Base-by-base conservation (phyloP, 441 rosid species). In the Adansonia madagascariensis region DNA sequence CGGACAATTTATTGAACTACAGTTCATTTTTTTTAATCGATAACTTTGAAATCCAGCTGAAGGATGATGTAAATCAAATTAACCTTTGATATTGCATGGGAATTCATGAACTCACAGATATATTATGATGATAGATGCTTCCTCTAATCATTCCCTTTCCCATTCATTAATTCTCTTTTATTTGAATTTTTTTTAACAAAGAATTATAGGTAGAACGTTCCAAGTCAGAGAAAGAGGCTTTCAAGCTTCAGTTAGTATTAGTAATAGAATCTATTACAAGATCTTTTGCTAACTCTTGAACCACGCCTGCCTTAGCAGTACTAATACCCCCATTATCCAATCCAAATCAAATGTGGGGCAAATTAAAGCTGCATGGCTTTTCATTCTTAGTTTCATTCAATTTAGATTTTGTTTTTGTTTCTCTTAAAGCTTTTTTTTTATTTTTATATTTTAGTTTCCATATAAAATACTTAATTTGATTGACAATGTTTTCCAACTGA, bases 201-300 rank as follows among this genome's bases (percentile, higher is more conserved):
- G 9, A 3, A 57, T 57, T 57, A 27, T 41, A 15, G 56, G 59
- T 6, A 31, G 22, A 47, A 22, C 8, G 7, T 27, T 50, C 22
- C 9, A 46, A 49, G 3, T 17, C 55, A 39, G 66, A 62, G 56
- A 67, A 46, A 44, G 73, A 65, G 60, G 78, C 82, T 82, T 77
- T 75, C 76, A 77, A 75, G 44, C 59, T 66, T 27, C 8, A 73
- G 27, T 62, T 81, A 69, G 1, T 4, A 39, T 60, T 60, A 11
- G 24, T 3, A 59, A 79, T 55, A 84, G 83, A 82, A 85, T 89
- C 86, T 76, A 79, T 50, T 80, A 82, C 76, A 80, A 81, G 82
- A 86, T 83, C 88, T 47, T 75, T 50, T 60, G 82, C 31, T 60
- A 70, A 72, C 82, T 71, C 83, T 79, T 85, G 72, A 81, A 24